Base-by-base conservation (phyloP, 2,329 filamentous ascomycete genomes). In the Fusarium sp. region DNA sequence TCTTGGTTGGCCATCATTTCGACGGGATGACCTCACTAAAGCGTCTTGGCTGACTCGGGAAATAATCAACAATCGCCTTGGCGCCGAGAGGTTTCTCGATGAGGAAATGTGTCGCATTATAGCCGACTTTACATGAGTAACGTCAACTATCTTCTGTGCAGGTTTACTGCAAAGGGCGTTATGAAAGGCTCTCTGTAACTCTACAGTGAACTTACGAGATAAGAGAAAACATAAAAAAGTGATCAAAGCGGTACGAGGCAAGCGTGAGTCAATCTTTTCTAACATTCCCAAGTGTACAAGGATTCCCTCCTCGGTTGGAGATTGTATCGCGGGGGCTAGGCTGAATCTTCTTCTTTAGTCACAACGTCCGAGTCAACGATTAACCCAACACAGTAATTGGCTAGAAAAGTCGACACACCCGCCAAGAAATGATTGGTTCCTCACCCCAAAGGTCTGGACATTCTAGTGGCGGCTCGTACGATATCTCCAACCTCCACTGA, bases 1-100 rank as follows among this genome's bases (percentile, higher is more conserved):
- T 44, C 50, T 61, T 41, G 56, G 44, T 58, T 35, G 57, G 33
- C 35, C 53, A 68, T 64, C 49, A 35, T 20, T 37, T 53, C 42
- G 26, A 44, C 68, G 64, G 50, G 20, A 69, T 71, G 68, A 71
- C 56, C 42, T 71, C 69, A 67, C 64, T 4, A 37, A 63, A 13
- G 35, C 27, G 23, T 49, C 41, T 55, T 56, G 60, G 53, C 64
- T 59, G 52, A 64, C 64, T 71, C 46, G 55, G 53, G 67, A 45
- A 68, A 67, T 63, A 67, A 26, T 70, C 26, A 23, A 23, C 20
- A 23, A 23, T 23, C 20, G 32, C 41, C 67, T 56, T 66, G 67
- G 67, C 49, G 46, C 42, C 45, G 45, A 35, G 30, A 33, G 30
- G 6, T 42, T 53, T 46, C 60, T 37, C 11, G 8, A 30, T 60